Conservation (phyloP, 2,329 filamentous ascomycete genomes). For the Arthrinium phaeospermum region DNA sequence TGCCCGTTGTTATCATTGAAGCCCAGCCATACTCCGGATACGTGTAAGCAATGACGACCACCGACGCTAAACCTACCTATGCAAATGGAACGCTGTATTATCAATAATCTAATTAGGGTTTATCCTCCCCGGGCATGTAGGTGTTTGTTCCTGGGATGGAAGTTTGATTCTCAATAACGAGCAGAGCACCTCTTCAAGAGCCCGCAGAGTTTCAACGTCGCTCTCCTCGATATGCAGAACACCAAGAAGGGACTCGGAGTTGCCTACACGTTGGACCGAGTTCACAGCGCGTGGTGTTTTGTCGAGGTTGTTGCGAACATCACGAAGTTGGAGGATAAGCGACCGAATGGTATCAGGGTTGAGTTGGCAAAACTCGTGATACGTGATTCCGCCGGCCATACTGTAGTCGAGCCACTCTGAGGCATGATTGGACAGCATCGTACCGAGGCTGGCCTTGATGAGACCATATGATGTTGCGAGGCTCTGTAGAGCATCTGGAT, state of each 20-base stretch:
- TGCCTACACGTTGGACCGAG: conserved; percentile 20
- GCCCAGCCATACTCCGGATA: neutral
- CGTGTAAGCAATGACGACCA: neutral
- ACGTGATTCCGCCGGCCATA: conserved; percentile 27
- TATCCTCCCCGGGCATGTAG: neutral
- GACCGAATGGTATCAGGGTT: conserved; percentile 33
- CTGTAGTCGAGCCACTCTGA: conserved; percentile 33
- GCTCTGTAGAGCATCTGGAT: neutral
- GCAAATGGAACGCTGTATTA: neutral
- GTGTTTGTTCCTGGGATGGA: neutral
- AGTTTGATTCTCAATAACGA: neutral
- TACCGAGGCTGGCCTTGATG: conserved; percentile 28
- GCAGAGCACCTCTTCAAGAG: neutral
- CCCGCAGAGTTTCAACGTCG: neutral
- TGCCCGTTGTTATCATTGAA: neutral
- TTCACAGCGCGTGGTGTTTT: conserved; percentile 19
- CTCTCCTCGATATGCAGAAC: neutral
- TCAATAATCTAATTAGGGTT: neutral
- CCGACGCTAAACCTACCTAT: neutral
- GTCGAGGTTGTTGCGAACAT: conserved; percentile 29
- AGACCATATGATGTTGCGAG: conserved; percentile 23
- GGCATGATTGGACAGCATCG: conserved; percentile 31
- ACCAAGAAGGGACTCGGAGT: conserved; percentile 23
- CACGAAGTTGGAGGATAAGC: conserved; percentile 30
- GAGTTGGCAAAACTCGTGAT: conserved; percentile 31